phyloP scores from a whole-genome alignment of 106 monocot species.

The Cymbidium sinense region DNA sequence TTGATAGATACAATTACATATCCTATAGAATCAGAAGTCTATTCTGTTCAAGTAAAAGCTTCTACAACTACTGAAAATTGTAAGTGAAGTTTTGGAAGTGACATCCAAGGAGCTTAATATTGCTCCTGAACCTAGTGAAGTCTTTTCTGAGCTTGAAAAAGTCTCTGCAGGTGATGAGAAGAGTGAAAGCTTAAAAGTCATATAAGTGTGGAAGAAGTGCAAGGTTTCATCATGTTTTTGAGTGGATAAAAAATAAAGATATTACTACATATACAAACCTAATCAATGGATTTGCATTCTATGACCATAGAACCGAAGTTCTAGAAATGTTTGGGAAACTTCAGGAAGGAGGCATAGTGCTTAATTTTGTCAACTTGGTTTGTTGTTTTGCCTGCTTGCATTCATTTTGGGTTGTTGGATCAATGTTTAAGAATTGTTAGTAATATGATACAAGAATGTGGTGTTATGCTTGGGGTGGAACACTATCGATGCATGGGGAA shows the following conservation, averaged over 20 bases:
- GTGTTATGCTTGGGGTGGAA: conserved; percentile 39
- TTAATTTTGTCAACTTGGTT: conserved; percentile 54
- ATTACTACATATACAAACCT: conserved; percentile 44
- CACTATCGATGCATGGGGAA: conserved; percentile 66
- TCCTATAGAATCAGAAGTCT: too few species aligned
- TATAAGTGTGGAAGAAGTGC: conserved; percentile 55
- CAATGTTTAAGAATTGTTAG: conserved; percentile 40
- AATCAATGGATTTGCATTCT: conserved; percentile 50
- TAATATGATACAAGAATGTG: conserved; percentile 29
- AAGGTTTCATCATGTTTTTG: conserved; percentile 22
- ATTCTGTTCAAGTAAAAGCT: too few species aligned
- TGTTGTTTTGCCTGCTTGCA: conserved; percentile 54
- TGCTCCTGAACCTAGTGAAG: too few species aligned
- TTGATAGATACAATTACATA: too few species aligned
- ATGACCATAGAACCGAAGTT: conserved; percentile 39
- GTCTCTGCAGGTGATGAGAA: too few species aligned
- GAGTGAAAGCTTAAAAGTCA: too few species aligned
- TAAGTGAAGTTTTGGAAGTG: too few species aligned
- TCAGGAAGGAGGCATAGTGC: conserved; percentile 29
- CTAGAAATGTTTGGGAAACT: conserved; percentile 43
- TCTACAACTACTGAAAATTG: too few species aligned
- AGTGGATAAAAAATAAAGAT: conserved; percentile 31
- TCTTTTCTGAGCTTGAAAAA: too few species aligned
- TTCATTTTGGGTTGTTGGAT: conserved; percentile 56
- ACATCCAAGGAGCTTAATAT: too few species aligned